Conservation (phyloP, 2,329 filamentous ascomycete species). For the Aspergillus unguis region DNA sequence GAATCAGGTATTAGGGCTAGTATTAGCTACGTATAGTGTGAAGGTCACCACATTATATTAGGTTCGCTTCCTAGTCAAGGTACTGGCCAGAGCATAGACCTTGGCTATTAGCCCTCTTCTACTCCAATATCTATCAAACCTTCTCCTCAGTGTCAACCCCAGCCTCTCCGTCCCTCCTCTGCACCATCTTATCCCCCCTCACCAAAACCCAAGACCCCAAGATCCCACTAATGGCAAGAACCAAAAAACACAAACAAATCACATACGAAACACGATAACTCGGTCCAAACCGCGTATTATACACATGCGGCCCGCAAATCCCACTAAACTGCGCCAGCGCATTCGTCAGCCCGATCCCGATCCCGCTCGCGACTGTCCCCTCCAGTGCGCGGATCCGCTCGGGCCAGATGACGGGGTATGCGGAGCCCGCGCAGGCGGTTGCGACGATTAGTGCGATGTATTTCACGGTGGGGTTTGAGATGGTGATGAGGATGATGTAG, state of each 20-base stretch:
- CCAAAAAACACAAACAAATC: slow-evolving; percentile 34
- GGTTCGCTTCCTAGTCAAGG: no score
- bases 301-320: slow-evolving; percentile 42
- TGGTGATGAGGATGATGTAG: slow-evolving; percentile 40
- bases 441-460: slow-evolving; percentile 39
- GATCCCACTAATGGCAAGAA: slow-evolving; percentile 29
- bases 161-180: no score
- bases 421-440: slow-evolving; percentile 37
- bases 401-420: slow-evolving; percentile 46
- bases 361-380: slow-evolving; percentile 40
- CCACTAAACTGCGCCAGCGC: slow-evolving; percentile 45
- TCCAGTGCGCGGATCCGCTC: slow-evolving; percentile 43
- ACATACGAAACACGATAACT: slow-evolving; percentile 37
- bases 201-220: slow-evolving; percentile 26
- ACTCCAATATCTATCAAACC: no score
- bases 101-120: no score
- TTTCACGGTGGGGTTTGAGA: slow-evolving; percentile 33
- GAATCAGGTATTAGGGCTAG: no score
- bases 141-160: no score
- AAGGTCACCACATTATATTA: no score
- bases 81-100: no score
- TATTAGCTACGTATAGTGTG: no score
- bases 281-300: slow-evolving; percentile 41
- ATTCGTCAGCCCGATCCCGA: slow-evolving; percentile 44
- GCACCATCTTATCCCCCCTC: neutral